Conservation (phyloP, 805 yeast genomes). For the Kurtzmaniella cleridarum region DNA sequence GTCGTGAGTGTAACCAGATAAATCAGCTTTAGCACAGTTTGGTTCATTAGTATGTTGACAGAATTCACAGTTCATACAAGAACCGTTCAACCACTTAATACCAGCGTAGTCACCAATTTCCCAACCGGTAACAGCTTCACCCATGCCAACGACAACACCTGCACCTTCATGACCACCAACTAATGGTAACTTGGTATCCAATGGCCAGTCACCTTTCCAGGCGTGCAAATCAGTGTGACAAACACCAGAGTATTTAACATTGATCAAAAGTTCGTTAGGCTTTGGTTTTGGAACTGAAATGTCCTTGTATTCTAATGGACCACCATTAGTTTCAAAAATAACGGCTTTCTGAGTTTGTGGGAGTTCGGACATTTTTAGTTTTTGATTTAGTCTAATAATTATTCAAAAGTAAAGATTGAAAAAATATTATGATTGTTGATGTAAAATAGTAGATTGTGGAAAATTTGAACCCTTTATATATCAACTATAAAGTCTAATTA, state of each 20-base stretch:
- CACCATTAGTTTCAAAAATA: slow-evolving; percentile 33
- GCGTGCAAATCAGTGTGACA: slow-evolving; percentile 95
- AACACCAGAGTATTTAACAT: slow-evolving; percentile 84
- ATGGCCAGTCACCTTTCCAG: slow-evolving; percentile 92
- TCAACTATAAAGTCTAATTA: too few relatives aligned
- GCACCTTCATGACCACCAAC: slow-evolving; percentile 93
- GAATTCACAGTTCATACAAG: slow-evolving; percentile 73
- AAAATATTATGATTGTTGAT: too few relatives aligned
- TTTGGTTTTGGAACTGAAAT: slow-evolving; percentile 78
- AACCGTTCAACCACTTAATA: slow-evolving; percentile 76
- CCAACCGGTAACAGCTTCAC: slow-evolving; percentile 62
- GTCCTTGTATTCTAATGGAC: slow-evolving; percentile 46
- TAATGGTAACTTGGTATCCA: slow-evolving; percentile 65
- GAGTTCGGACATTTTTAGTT: slow-evolving; percentile 12
- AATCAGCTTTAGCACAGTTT: slow-evolving; percentile 60
- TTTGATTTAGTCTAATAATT: too few relatives aligned
- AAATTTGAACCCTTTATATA: too few relatives aligned
- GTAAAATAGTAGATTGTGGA: too few relatives aligned
- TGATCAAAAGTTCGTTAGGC: slow-evolving; percentile 70
- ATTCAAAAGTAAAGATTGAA: too few relatives aligned
- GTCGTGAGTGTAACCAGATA: slow-evolving; percentile 80
- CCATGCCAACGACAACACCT: slow-evolving; percentile 76
- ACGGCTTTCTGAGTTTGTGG: slow-evolving; percentile 35
- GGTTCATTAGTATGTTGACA: slow-evolving; percentile 66
- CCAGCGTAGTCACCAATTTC: slow-evolving; percentile 80